A percentile compares a stretch with the other conserved stretches of the same genome.
Conservation (phyloP, 2,329 filamentous ascomycete genomes). For the Xylaria digitata region DNA sequence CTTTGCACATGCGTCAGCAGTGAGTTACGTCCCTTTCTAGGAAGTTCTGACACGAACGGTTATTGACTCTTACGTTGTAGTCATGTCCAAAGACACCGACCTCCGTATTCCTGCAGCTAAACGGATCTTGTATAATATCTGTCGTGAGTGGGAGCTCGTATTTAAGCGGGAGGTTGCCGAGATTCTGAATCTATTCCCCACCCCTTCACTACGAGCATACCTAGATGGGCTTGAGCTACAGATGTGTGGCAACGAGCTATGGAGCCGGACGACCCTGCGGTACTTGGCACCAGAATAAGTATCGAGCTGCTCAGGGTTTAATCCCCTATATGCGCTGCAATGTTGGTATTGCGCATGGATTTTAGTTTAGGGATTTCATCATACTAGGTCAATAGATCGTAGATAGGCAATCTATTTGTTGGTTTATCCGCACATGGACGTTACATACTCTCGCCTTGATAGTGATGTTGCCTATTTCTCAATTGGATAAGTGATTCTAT, state of each 20-base stretch:
- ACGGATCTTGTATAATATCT: conserved; percentile 48
- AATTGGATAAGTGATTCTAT: too few relatives aligned
- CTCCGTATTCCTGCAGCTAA: conserved; percentile 39
- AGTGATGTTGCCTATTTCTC: background rate
- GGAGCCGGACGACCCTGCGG: conserved; percentile 28
- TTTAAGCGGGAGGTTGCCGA: conserved; percentile 39
- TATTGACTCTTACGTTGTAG: background rate
- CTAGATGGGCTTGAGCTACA: conserved; percentile 28
- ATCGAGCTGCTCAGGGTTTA: background rate
- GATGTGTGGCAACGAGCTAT: conserved; percentile 32
- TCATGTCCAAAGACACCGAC: conserved; percentile 21
- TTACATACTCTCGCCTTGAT: background rate
- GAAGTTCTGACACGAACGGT: background rate
- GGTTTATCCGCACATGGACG: background rate
- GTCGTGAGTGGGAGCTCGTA: conserved; percentile 50
- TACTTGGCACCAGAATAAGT: conserved; percentile 13
- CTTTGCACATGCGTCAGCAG: conserved; percentile 47
- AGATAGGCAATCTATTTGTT: background rate
- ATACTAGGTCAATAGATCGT: background rate
- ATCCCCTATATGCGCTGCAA: background rate
- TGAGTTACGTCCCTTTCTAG: background rate
- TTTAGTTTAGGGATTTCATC: background rate
- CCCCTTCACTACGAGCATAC: conserved; percentile 19
- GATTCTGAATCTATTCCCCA: conserved; percentile 8
- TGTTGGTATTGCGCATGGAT: background rate